Conservation (phyloP, 2,329 filamentous ascomycete genomes). For the Davidsoniella neocaledoniae region DNA sequence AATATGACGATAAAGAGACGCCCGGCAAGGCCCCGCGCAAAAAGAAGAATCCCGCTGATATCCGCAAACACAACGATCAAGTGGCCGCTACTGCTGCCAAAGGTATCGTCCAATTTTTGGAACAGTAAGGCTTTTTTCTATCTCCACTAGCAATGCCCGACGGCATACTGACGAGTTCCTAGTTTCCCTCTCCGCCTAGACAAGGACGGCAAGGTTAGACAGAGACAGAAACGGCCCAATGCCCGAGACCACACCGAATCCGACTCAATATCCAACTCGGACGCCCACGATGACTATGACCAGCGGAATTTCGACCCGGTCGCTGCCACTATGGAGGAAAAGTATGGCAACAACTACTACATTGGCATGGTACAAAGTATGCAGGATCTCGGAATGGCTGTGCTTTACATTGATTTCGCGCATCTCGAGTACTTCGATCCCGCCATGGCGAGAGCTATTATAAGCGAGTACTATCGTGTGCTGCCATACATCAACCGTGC, state of each 20-base stretch:
- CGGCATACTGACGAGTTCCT: background rate
- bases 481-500: constrained; percentile 78
- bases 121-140: constrained; percentile 36
- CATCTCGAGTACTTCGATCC: constrained; percentile 67
- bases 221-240: no score
- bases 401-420: constrained; percentile 72
- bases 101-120: constrained; percentile 65
- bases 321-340: constrained; percentile 8
- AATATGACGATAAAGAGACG: constrained; percentile 48
- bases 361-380: constrained; percentile 69
- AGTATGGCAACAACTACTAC: constrained; percentile 60
- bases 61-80: constrained; percentile 59
- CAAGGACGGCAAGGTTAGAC: no score
- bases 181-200: constrained; percentile 1
- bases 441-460: constrained; percentile 69
- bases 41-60: constrained; percentile 22
- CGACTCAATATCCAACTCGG: no score
- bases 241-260: no score
- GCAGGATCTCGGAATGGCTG: constrained; percentile 58
- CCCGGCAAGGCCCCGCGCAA: constrained; percentile 29
- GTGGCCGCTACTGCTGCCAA: constrained; percentile 59
- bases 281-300: background rate
- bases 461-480: constrained; percentile 87
- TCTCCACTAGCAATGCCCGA: constrained; percentile 2
- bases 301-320: constrained; percentile 4